phyloP scores from a whole-genome alignment of 345 rosid genomes.

The Populus nigra region DNA sequence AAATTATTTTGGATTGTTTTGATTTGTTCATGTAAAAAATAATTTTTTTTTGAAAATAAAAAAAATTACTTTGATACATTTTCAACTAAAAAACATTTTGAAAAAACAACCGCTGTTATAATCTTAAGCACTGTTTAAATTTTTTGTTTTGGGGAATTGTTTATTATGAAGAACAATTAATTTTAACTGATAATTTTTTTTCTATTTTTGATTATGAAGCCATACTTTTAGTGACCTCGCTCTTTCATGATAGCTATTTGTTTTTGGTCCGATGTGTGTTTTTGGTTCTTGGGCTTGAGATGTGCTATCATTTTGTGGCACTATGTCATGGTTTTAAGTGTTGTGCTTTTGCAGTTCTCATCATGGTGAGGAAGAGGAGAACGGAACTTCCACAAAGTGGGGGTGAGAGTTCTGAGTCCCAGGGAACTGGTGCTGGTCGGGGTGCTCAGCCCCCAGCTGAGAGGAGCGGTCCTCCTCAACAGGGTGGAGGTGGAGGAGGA shows the following conservation, averaged over 20 bases:
- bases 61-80: no score
- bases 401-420: slow-evolving; percentile 72
- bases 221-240: neutral
- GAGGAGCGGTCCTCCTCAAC: slow-evolving; percentile 41
- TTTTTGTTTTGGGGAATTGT: neutral
- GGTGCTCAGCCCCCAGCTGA: slow-evolving; percentile 47
- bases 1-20: no score
- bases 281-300: neutral
- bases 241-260: neutral
- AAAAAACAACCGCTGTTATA: no score
- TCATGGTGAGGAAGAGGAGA: slow-evolving; percentile 80
- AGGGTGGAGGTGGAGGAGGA: slow-evolving; percentile 39
- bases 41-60: no score
- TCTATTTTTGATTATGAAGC: neutral
- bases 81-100: no score
- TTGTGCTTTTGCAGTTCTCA: slow-evolving; percentile 24
- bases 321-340: neutral
- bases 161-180: neutral
- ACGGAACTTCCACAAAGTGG: slow-evolving; percentile 48
- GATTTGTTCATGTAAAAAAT: no score
- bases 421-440: slow-evolving; percentile 39
- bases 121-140: neutral
- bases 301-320: neutral
- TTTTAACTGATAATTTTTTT: neutral
- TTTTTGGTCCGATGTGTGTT: neutral